Evolutionary conservation across 2,329 filamentous ascomycete species (phyloP).

Genomic region (Zasmidium citrigriseum): DNA sequence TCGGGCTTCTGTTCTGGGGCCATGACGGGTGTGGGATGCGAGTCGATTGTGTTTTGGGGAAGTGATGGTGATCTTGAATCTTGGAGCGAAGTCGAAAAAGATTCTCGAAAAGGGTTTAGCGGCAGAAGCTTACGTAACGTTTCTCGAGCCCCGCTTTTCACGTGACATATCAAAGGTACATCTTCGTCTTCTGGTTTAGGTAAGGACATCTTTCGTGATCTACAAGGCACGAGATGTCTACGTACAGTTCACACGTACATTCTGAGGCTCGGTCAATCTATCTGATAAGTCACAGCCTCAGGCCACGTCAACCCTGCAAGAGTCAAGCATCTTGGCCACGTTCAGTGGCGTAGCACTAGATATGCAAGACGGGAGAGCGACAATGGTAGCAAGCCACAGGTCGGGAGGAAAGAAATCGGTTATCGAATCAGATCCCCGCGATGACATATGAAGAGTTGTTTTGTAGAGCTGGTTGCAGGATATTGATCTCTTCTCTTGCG

Average conservation of each 20-base stretch:
- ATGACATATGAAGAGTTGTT: too few species aligned
- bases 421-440: too few species aligned
- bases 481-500: neutral
- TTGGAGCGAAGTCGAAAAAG: neutral
- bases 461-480: too few species aligned
- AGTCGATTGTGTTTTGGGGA: neutral
- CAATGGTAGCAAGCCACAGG: too few species aligned
- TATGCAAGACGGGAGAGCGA: neutral
- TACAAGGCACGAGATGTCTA: too few species aligned
- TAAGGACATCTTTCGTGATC: too few species aligned
- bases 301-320: neutral
- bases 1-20: conserved; percentile 14
- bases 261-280: too few species aligned
- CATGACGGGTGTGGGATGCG: neutral
- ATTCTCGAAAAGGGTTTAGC: neutral
- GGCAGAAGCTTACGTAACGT: neutral
- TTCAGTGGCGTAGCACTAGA: neutral
- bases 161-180: too few species aligned
- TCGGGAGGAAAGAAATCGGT: too few species aligned
- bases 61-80: neutral
- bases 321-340: neutral
- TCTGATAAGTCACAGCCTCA: neutral
- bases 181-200: too few species aligned
- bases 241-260: too few species aligned
- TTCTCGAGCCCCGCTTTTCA: neutral